Base-by-base conservation (phyloP, 768 basidiomycete species). In the Boletus insuetus region DNA sequence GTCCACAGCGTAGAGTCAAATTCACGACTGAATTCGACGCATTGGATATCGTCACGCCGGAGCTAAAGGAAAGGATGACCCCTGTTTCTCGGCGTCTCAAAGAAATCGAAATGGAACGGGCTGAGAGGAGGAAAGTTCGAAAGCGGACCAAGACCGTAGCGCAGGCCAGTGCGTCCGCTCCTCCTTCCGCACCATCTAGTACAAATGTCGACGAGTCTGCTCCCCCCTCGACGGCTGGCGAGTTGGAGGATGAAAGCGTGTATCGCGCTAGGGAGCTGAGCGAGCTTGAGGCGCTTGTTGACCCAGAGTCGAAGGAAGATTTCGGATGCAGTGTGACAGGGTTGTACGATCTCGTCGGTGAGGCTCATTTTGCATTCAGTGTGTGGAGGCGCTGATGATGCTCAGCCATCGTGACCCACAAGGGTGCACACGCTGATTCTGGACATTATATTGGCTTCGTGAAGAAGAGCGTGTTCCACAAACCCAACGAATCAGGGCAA, bases 401-500 rank as follows among this genome's bases (percentile, higher is more conserved):
- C n/a, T 37, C 65, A 93, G 94, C 88, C 9, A 89, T 99, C 66
- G 86, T 99, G 13, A 96, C 94, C 20, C 97, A 98, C 80, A 99
- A 99, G 71, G 97, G 97, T 12, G 84, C 94, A 0, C 88, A 88
- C 0, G 95, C 97, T 0, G 97, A 98, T 66, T 85, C 91, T 0
- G 96, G 95, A 3, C 96, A 98, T 73, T 98, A 98, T 67, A 94
- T 98, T 22, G 94, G 85, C 1, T 98, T 88, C 73, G 89, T 88
- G 29, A 89, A 90, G 74, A 91, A 88, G 76, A 82, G 80, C 59
- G 81, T 81, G 19, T 84, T 90, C 74, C 81, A 84, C 49, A 75
- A 75, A 4, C 22, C 55, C 20, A 58, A 51, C 8, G 38, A 39
- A 11, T 14, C 38, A 3, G 47, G 47, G 2, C 48, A 40, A 16